phyloP scores from a whole-genome alignment of 257 asterid species.

The Leonotis leonurus region DNA sequence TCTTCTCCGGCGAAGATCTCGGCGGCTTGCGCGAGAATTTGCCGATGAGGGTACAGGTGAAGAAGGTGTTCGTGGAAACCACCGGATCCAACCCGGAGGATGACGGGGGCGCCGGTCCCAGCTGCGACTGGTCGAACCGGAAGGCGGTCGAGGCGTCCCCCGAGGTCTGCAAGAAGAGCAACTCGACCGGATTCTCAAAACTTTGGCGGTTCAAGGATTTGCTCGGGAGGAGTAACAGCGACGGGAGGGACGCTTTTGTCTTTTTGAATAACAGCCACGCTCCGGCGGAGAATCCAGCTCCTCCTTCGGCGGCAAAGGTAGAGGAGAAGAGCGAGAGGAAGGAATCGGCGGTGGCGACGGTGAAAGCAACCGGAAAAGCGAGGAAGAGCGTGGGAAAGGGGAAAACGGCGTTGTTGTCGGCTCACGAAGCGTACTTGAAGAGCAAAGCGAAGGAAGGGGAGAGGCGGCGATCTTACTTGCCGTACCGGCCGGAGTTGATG shows the following conservation, averaged over 20 bases:
- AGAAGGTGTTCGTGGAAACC: constrained; percentile 44
- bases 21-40: constrained; percentile 21
- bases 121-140: constrained; percentile 37
- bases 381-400: constrained; percentile 25
- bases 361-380: constrained; percentile 24
- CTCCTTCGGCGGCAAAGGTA: constrained; percentile 6
- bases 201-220: constrained; percentile 54
- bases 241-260: constrained; percentile 88
- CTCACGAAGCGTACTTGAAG: constrained; percentile 73
- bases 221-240: constrained; percentile 69
- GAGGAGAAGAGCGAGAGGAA: constrained; percentile 7
- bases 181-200: constrained; percentile 63
- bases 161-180: constrained; percentile 54
- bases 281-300: constrained; percentile 5
- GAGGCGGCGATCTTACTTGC: constrained; percentile 69
- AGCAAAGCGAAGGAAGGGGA: constrained; percentile 50
- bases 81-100: constrained; percentile 4
- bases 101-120: constrained; percentile 33
- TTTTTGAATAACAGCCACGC: constrained; percentile 44
- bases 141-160: constrained; percentile 48
- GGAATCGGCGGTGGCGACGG: constrained; percentile 9
- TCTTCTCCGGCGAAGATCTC: constrained; percentile 29
- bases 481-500: constrained; percentile 86
- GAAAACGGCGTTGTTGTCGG: constrained; percentile 41
- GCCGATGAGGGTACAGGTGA: constrained; percentile 44